Conservation (phyloP, 805 yeast species). For the Babjeviella inositovora region DNA sequence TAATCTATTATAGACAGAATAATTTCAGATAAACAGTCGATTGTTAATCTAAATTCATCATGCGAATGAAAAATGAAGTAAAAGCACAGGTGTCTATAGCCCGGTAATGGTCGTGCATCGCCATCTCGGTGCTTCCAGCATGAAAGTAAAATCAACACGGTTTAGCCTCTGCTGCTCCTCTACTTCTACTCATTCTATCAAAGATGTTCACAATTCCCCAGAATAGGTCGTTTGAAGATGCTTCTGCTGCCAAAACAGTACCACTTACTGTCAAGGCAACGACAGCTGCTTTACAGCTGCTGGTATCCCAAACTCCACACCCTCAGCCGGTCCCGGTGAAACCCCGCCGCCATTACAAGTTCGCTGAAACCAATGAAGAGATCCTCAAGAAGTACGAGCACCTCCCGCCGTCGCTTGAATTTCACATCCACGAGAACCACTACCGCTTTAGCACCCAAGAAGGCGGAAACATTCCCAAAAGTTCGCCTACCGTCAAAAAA, state of each 20-base stretch:
- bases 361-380: slow-evolving; percentile 58
- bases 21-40: too few species aligned
- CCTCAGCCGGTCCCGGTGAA: not conserved
- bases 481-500: slow-evolving; percentile 61
- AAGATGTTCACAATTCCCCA: too few species aligned
- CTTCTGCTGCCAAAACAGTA: slow-evolving; percentile 7
- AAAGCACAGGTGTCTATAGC: too few species aligned
- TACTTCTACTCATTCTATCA: too few species aligned
- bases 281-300: slow-evolving; percentile 9
- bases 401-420: slow-evolving; percentile 67
- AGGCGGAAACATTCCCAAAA: slow-evolving; percentile 75
- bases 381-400: slow-evolving; percentile 63
- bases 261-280: slow-evolving; percentile 8
- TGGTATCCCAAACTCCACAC: slow-evolving; percentile 1
- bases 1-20: too few species aligned
- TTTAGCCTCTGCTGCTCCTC: too few species aligned
- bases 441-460: slow-evolving; percentile 78
- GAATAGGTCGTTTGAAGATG: too few species aligned
- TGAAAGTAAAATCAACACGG: too few species aligned
- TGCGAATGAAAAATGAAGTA: too few species aligned
- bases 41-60: too few species aligned
- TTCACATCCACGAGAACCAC: slow-evolving; percentile 86
- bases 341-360: slow-evolving; percentile 21
- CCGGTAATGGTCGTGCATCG: too few species aligned
- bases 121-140: too few species aligned